These are phyloP conservation scores for Acanthamoeba castellanii DNA, from an alignment of 208 protist genomes.

Conservation along the genomic window DNA sequence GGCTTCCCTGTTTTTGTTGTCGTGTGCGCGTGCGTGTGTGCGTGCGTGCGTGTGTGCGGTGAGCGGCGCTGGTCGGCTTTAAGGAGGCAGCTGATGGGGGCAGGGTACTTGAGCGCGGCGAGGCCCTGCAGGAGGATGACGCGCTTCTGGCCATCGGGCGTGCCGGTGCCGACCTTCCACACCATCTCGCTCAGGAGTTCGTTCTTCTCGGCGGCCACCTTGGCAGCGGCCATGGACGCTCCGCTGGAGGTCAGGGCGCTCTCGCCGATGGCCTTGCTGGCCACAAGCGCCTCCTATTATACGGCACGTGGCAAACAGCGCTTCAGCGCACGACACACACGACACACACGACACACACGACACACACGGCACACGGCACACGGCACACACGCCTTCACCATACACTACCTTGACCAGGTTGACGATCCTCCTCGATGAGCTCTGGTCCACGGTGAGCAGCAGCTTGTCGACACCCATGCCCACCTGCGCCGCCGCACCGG, in stretches of 20 bases:
- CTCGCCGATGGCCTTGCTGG: conserved; percentile 64
- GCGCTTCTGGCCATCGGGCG: conserved; percentile 41
- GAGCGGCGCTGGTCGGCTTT: no score
- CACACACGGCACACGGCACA: no score
- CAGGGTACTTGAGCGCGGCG: background rate
- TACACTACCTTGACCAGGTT: conserved; percentile 38
- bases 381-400: background rate
- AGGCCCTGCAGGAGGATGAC: conserved; percentile 44
- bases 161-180: conserved; percentile 46
- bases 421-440: conserved; percentile 21
- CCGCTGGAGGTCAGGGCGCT: conserved; percentile 32
- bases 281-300: conserved; percentile 21
- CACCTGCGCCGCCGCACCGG: background rate
- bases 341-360: background rate
- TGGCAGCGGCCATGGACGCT: background rate
- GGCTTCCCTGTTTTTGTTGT: background rate
- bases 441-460: conserved; percentile 52
- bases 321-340: background rate
- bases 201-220: conserved; percentile 37
- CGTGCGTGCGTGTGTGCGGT: background rate
- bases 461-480: conserved; percentile 26
- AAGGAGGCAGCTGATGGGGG: background rate
- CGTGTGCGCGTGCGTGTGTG: background rate
- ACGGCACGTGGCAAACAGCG: background rate
- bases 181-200: conserved; percentile 44